phyloP scores from a whole-genome alignment of 139 green algal genomes.

The Closterium sp. region DNA sequence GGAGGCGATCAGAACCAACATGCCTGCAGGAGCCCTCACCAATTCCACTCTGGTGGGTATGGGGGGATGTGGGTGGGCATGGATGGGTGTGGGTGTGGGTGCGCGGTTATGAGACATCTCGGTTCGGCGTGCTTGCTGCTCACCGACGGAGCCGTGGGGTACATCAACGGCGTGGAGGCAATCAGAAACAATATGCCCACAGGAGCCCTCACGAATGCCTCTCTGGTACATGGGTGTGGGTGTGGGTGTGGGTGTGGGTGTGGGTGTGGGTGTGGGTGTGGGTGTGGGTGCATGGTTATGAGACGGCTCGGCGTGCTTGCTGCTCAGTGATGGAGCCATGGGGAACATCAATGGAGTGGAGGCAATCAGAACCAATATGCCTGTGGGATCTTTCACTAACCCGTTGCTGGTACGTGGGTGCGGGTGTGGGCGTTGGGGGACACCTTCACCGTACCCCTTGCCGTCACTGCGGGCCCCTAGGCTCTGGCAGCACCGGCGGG shows the following conservation, averaged over 20 bases:
- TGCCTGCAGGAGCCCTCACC: slow-evolving; percentile 7
- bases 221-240: not conserved
- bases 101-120: too few relatives aligned
- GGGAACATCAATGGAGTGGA: slow-evolving; percentile 28
- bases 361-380: slow-evolving; percentile 19
- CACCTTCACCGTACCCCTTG: too few relatives aligned
- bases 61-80: too few relatives aligned
- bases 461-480: too few relatives aligned
- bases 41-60: slow-evolving; percentile 12
- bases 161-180: slow-evolving; percentile 26
- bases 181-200: slow-evolving; percentile 15
- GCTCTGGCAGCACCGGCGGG: not conserved
- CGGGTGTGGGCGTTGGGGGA: not conserved
- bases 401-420: not conserved
- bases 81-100: too few relatives aligned
- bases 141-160: slow-evolving; percentile 31
- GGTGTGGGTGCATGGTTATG: not conserved
- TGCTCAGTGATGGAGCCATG: too few relatives aligned
- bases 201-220: slow-evolving; percentile 9
- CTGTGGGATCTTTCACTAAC: slow-evolving; percentile 6
- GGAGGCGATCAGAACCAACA: slow-evolving; percentile 11
- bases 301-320: too few relatives aligned
- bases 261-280: not conserved
- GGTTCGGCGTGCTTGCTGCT: too few relatives aligned
- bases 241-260: not conserved